Percentiles rank a stretch among this genome's conserved stretches.
Conservation (phyloP, 805 yeast genomes). For the Zygoascus ofunaensis region DNA sequence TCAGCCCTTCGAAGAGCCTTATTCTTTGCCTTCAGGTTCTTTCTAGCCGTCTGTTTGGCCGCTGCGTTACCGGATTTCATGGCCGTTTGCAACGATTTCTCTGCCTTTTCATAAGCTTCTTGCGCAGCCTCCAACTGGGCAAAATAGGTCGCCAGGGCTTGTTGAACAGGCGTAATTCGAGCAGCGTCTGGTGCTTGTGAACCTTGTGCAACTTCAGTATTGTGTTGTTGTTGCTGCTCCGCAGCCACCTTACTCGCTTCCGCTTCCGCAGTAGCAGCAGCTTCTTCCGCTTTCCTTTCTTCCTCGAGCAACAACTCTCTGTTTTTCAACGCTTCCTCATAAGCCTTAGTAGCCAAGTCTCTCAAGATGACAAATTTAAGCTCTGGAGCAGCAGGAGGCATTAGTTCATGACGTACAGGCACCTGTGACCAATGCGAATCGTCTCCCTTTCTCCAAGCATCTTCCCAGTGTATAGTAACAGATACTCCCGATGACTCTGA, state of each 20-base stretch:
- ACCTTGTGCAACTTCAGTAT: no score
- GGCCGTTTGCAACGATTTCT: background rate
- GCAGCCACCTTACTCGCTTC: background rate
- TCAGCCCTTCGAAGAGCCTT: slow-evolving; percentile 3
- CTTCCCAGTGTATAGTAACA: slow-evolving; percentile 72
- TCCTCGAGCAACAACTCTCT: background rate
- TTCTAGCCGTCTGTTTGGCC: background rate
- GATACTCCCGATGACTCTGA: slow-evolving; percentile 46
- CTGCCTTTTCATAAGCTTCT: slow-evolving; percentile 1
- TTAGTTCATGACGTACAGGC: slow-evolving; percentile 13
- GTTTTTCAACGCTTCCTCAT: background rate
- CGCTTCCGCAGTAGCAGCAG: background rate
- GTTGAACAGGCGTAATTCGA: background rate
- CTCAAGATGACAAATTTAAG: slow-evolving; percentile 18
- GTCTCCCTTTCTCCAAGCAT: slow-evolving; percentile 79
- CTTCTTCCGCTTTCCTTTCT: background rate
- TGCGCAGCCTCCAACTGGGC: background rate
- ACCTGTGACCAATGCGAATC: slow-evolving; percentile 54
- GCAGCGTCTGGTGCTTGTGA: background rate
- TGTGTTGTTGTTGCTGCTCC: background rate
- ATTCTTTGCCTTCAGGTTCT: slow-evolving; percentile 1
- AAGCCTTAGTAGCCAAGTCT: slow-evolving; percentile 10
- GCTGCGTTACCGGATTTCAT: background rate
- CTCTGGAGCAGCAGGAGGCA: slow-evolving; percentile 18
- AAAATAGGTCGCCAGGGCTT: background rate